Evolutionary conservation across 768 basidiomycete species (phyloP), one percentile per base, ranked within the genome.

Genomic region (Hygrophorus russula): DNA sequence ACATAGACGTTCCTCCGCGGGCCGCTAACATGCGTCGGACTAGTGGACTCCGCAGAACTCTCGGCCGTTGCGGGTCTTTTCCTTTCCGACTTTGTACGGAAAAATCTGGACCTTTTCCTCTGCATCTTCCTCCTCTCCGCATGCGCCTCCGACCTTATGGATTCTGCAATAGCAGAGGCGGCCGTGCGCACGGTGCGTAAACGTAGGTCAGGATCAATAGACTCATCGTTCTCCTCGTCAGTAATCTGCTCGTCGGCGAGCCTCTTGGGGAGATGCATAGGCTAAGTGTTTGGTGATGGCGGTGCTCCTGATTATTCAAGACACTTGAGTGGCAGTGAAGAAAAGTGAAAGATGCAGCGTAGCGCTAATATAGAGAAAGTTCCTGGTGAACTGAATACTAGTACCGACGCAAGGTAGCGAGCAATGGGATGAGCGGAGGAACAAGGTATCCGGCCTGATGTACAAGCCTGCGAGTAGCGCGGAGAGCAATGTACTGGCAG

Each of bases 181-280:
- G 93, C 93, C 1, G 93, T 96, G 53, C 83, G 82, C n/a, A 91
- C 88, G 1, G 90, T 93, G 41, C 88, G 79, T 39, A 97, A 70
- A 31, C 91, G 81, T 10, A 92, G 72, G 55, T 90, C 79, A 14
- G 84, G 83, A 68, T 97, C 92, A 52, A 88, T 80, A 43, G 61
- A 63, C 18, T 72, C 74, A 57, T 86, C 77, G 55, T 77, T 63
- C 54, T 81, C 78, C 49, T 78, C 73, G 60, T 80, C 75, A 36
- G 65, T 65, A 53, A 71, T 68, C 36, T 65, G 56, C 47, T 71
- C 49, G 48, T 60, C 59, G 36, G 38, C 19, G 35, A 24, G 42
- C 17, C 31, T 8, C 41, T 42, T 42, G 31, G 34, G 41, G 41
- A 20, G 34, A 9, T 19, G 28, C 42, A 44, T 43, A 19, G 13